Percentiles rank a stretch among this genome's conserved stretches.
These are phyloP conservation scores for Borealophlyctis nickersoniae DNA, from an alignment of 192 early-diverging fungal species.

Conservation along the genomic window DNA sequence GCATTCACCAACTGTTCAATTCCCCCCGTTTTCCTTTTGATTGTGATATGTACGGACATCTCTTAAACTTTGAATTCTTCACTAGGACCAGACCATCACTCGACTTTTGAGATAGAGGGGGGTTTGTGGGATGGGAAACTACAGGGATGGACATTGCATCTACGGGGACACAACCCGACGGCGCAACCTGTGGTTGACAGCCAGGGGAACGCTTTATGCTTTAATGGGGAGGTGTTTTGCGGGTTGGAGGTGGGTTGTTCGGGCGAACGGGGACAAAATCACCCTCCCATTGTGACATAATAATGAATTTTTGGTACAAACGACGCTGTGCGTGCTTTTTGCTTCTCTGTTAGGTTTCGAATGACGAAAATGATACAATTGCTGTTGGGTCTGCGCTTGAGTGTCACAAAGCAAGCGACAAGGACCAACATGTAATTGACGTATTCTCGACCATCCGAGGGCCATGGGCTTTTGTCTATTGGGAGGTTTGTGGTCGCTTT, in stretches of 20 bases:
- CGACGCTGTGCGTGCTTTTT: background rate
- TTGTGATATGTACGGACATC: too few species aligned
- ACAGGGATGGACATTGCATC: slow-evolving; percentile 36
- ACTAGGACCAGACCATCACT: too few species aligned
- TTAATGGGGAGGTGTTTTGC: slow-evolving; percentile 88
- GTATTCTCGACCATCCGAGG: slow-evolving; percentile 64
- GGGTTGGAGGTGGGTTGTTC: slow-evolving; percentile 55
- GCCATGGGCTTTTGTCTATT: slow-evolving; percentile 79
- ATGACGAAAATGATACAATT: slow-evolving; percentile 59
- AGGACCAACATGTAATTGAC: slow-evolving; percentile 23
- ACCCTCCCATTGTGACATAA: background rate
- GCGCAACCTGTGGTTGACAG: slow-evolving; percentile 29
- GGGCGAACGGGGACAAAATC: slow-evolving; percentile 12
- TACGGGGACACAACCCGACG: slow-evolving; percentile 26
- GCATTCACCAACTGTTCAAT: too few species aligned
- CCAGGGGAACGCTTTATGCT: slow-evolving; percentile 27
- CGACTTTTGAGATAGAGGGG: too few species aligned
- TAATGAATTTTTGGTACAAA: background rate
- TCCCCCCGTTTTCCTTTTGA: too few species aligned
- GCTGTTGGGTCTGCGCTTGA: slow-evolving; percentile 38
- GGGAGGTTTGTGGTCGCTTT: background rate
- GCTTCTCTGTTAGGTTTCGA: slow-evolving; percentile 7
- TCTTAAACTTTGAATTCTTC: too few species aligned
- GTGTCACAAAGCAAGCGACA: slow-evolving; percentile 8
- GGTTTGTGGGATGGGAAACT: background rate